Evolutionary conservation across 148 eudicot genomes (phyloP).

Genomic region (Camellia granthamiana): DNA sequence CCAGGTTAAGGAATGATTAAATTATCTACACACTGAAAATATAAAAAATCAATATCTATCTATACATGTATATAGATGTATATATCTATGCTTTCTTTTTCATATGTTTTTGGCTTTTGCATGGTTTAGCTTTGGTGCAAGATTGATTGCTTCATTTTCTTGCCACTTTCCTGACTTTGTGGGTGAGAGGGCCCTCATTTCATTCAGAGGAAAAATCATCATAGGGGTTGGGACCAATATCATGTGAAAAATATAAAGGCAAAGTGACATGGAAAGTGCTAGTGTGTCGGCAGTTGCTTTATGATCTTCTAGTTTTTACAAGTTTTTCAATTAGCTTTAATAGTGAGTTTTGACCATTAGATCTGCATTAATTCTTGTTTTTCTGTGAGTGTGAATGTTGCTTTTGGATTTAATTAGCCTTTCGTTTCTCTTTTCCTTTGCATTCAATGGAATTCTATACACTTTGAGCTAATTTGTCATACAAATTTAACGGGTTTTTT

Average conservation of each 20-base stretch:
- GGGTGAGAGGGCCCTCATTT: constrained; percentile 17
- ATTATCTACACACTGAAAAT: neutral
- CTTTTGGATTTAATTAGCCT: neutral
- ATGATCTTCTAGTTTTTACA: constrained; percentile 8
- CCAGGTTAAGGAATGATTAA: neutral
- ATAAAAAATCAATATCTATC: neutral
- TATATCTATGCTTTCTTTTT: constrained; percentile 9
- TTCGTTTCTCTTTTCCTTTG: neutral
- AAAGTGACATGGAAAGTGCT: constrained; percentile 2
- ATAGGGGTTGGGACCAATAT: constrained; percentile 20
- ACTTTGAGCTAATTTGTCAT: neutral
- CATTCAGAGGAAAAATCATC: neutral
- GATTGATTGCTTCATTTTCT: constrained; percentile 6
- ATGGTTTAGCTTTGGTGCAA: constrained; percentile 11
- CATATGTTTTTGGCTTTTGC: constrained; percentile 15
- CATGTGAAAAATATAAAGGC: constrained; percentile 29
- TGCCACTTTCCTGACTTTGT: constrained; percentile 10
- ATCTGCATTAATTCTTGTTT: constrained; percentile 1
- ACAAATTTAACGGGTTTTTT: neutral
- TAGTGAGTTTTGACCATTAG: constrained; percentile 8
- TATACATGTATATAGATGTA: neutral
- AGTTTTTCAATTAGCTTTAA: neutral
- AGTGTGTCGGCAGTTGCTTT: constrained; percentile 13
- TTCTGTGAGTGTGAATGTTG: neutral
- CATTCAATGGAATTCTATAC: neutral